Evolutionary conservation across 2,329 filamentous ascomycete genomes (phyloP), one percentile per base, ranked within the genome.

Genomic region (Monosporascus cannonballus): DNA sequence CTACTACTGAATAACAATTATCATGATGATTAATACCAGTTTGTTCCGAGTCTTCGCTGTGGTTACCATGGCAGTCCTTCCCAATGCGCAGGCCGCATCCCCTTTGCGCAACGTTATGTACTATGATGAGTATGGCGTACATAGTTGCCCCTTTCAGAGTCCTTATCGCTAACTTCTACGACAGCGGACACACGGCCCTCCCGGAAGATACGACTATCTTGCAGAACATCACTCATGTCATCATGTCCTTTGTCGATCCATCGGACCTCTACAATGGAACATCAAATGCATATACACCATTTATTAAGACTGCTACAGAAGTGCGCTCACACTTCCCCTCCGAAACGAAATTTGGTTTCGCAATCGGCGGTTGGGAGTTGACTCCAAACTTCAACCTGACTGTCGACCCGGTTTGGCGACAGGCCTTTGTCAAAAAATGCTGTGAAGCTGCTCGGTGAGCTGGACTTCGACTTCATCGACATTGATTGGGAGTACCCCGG

Each of bases 321-420:
- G 71, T 83, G 45, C 77, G 81, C 18, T 68, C 69, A 25, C 71
- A 80, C 20, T 86, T 83, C 51, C 64, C 73, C 14, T 64, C 76
- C 0, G 74, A 72, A 5, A 76, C 78, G 48, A 83, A 86, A 64
- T 67, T 86, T 17, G 79, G 84, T 74, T 76, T 87, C 54, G 79
- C 84, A 18, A 77, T 87, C 44, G 85, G 84, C 15, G 84, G 84
- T 27, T 87, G 84, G 83, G 84, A 78, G 1, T 82, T 86, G 53
- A 79, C 77, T 0, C 61, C 64, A 14, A 83, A 83, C 0, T 86
- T 86, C 64, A 70, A 73, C 3, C 37, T 22, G 14, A 67, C 51
- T 66, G 34, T 55, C 62, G 41, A 4, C 51, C 38, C 42, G 36
- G 27, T 49, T 24, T 6, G n/a, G 8, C 6, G 34, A n/a, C 42